phyloP scores from a whole-genome alignment of 2,329 filamentous ascomycete genomes.

The Monosporascus sp. region DNA sequence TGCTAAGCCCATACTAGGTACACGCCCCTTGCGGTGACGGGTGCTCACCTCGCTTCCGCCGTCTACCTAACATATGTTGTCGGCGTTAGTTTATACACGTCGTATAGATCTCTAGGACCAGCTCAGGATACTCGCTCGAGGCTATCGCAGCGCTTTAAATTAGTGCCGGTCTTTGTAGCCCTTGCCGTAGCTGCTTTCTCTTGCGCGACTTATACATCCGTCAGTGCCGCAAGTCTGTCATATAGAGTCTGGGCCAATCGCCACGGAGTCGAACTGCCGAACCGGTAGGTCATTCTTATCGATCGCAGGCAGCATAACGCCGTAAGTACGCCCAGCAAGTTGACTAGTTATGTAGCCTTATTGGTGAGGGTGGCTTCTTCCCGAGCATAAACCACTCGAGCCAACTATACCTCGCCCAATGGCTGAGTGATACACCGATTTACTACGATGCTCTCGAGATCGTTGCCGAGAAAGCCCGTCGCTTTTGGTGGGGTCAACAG shows the following conservation, averaged over 20 bases:
- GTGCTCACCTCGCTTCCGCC: slow-evolving; percentile 21
- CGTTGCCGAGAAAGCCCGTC: slow-evolving; percentile 46
- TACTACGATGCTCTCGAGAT: slow-evolving; percentile 49
- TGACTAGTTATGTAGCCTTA: slow-evolving; percentile 10
- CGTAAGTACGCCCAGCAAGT: neutral
- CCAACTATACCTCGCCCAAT: slow-evolving; percentile 38
- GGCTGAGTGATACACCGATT: slow-evolving; percentile 48
- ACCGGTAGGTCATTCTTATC: slow-evolving; percentile 18
- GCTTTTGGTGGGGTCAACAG: slow-evolving; percentile 60
- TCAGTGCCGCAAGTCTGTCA: slow-evolving; percentile 27
- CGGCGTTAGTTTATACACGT: slow-evolving; percentile 27
- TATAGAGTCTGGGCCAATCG: slow-evolving; percentile 34
- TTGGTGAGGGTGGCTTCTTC: slow-evolving; percentile 22
- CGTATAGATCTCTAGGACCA: slow-evolving; percentile 28
- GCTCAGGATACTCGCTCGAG: slow-evolving; percentile 31
- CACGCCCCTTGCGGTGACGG: slow-evolving; percentile 23
- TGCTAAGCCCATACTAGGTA: slow-evolving; percentile 18
- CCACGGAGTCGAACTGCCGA: slow-evolving; percentile 25
- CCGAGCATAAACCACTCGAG: slow-evolving; percentile 23
- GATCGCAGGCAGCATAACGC: neutral
- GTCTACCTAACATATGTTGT: slow-evolving; percentile 29
- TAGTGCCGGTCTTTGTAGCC: slow-evolving; percentile 28
- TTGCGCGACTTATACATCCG: slow-evolving; percentile 23
- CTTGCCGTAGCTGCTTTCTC: slow-evolving; percentile 25
- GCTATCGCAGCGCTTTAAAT: slow-evolving; percentile 24